Conservation (phyloP, 2,329 filamentous ascomycete species). For the Xylariaceae sp. region DNA sequence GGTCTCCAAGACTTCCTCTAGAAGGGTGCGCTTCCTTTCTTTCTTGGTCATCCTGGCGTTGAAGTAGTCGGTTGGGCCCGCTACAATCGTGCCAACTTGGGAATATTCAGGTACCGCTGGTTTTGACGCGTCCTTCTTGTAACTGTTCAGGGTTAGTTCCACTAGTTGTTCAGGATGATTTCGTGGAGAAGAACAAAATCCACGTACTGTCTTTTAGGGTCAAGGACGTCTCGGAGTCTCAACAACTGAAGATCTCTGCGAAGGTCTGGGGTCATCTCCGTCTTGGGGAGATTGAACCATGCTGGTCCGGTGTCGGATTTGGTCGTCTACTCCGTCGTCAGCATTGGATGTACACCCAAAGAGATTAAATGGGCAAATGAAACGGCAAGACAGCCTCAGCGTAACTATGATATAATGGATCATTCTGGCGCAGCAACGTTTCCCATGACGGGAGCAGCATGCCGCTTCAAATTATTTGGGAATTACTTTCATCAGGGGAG, state of each 20-base stretch:
- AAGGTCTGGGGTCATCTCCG: constrained; percentile 73
- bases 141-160: constrained; percentile 28
- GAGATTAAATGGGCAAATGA: constrained; percentile 4
- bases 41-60: constrained; percentile 75
- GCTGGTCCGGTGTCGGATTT: constrained; percentile 60
- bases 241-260: constrained; percentile 86
- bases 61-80: constrained; percentile 83
- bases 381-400: constrained; percentile 41
- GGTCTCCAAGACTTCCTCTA: constrained; percentile 71
- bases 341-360: constrained; percentile 1
- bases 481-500: constrained; percentile 69
- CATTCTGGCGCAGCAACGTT: constrained; percentile 59
- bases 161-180: constrained; percentile 36
- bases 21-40: constrained; percentile 78
- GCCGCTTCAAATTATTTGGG: constrained; percentile 69
- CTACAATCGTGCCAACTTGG: constrained; percentile 80
- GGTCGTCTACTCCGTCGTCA: constrained; percentile 20
- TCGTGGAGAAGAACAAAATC: not conserved
- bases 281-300: constrained; percentile 86
- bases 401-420: constrained; percentile 63
- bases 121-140: constrained; percentile 77
- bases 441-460: constrained; percentile 71
- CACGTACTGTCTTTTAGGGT: constrained; percentile 54
- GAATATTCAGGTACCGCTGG: constrained; percentile 75
- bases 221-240: constrained; percentile 80